Base-by-base conservation (phyloP, 2,329 filamentous ascomycete species). In the Aureobasidium pullulans region DNA sequence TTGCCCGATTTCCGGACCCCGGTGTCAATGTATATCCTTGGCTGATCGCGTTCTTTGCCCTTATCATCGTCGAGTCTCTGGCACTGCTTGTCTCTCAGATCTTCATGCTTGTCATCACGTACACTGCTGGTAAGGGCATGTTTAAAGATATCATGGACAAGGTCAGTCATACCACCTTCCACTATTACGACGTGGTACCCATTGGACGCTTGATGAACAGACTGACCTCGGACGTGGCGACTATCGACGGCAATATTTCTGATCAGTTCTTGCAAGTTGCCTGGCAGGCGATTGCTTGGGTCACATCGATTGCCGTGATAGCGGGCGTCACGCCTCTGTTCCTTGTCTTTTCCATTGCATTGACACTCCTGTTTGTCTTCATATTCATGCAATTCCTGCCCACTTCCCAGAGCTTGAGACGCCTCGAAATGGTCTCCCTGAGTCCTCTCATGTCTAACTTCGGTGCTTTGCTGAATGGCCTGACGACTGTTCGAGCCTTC, bases 371-470 rank as follows among this genome's bases (percentile, higher is more conserved):
- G 0, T 96, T 95, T 67, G 77, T 92, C 0, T 74, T 84, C 64
- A 85, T 90, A 60, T 96, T 96, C 72, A 72, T 84, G 58, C 80
- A 81, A 10, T 96, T 95, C 70, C 76, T 96, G 4, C 90, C 91
- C 0, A 86, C 89, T 0, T 95, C 90, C 0, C 90, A 95, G 67
- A 90, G 85, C 60, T 79, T 96, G 5, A 84, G 91, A 4, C 83
- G 91, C 6, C 81, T 96, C 13, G 91, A 96, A 70, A 96, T 93
- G 87, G 87, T 92, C 0, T 96, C 90, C 0, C 77, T 96, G 0
- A 93, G 87, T 9, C 92, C 92, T 0, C 78, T 96, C 19, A 90
- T 96, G 76, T 91, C 91, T 39, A 96, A 96, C 70, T 96, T 96
- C 64, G 91, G 91, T 28, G 89, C 91, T 28, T 81, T 96, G 43